Base-by-base conservation (phyloP, 1,284 basidiomycete genomes). In the Sparassis latifolia region DNA sequence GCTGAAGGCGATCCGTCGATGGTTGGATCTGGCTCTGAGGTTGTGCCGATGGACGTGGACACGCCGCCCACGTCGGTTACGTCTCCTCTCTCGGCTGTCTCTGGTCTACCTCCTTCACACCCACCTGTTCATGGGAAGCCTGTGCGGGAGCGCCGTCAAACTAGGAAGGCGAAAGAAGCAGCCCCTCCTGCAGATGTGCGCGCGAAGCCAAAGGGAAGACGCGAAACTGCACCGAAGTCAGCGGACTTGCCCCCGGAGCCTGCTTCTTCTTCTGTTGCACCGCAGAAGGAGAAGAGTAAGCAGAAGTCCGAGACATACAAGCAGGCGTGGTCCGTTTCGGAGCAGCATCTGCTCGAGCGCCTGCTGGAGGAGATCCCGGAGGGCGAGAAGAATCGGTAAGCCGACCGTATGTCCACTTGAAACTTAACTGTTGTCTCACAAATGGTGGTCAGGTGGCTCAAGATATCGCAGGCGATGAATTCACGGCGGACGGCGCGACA, bases 381-480 rank as follows among this genome's bases (percentile, higher is more conserved):
- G 20, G 82, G 82, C n/a, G 84, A 85, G 65, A 80, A 81, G 65
- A 83, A 86, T 64, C 69, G 86, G 86, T 83, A 53, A 10, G 77
- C 65, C 33, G 12, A 45, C 12, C 20, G 28, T 46, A 33, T 45
- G 33, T 47, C 41, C 27, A 43, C 29, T 9, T 29, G 10, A 27
- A 44, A 20, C 35, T 41, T 39, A 39, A 20, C 40, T 38, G 32
- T 32, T 41, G 32, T 27, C 27, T 47, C n/a, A 41, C 20, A 20
- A 20, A 20, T 20, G 20, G 20, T 20, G 20, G 9, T 7, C 59
- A 88, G 87, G 51, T 90, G 85, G 85, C 73, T 80, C 48, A 86
- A 87, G 65, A 90, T 90, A 46, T 89, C 87, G 10, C 70, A 75
- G 46, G 87, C 84, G 27, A 90, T 90, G 88, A 72, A 80, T 50